A percentile compares a stretch with the other conserved stretches of the same genome.
These are phyloP conservation scores for Candida saitoana DNA, from an alignment of 805 yeast genomes.

Conservation along the genomic window DNA sequence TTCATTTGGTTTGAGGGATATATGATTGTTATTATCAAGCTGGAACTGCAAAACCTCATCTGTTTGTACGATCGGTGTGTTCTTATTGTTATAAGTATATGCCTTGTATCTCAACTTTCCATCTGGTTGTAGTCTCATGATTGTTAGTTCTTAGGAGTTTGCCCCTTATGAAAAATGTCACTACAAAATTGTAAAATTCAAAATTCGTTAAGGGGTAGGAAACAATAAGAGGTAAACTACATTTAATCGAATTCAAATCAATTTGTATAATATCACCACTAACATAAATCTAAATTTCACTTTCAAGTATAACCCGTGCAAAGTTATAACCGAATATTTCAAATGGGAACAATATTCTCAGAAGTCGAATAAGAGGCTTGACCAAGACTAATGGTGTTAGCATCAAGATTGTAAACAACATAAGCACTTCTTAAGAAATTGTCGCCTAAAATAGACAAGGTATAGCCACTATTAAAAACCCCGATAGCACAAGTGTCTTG, in stretches of 20 bases:
- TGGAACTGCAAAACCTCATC: conserved; percentile 9
- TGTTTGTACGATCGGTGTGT: conserved; percentile 11
- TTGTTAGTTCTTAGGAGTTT: neutral
- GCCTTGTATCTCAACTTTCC: conserved; percentile 4
- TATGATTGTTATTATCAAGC: conserved; percentile 12
- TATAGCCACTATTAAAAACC: conserved; percentile 9
- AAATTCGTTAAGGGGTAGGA: too few relatives aligned
- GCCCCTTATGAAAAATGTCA: neutral
- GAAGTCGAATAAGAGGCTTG: conserved; percentile 24
- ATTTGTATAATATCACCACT: too few relatives aligned
- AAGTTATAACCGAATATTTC: neutral
- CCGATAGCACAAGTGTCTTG: conserved; percentile 20
- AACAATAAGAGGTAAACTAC: too few relatives aligned
- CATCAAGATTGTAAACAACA: conserved; percentile 56
- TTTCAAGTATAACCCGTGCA: neutral
- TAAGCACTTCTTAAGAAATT: conserved; percentile 55
- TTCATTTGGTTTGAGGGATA: conserved; percentile 10
- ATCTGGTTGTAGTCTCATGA: neutral
- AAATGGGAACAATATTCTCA: conserved; percentile 3
- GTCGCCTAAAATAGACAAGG: conserved; percentile 49
- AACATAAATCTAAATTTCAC: too few relatives aligned
- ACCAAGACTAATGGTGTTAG: conserved; percentile 49
- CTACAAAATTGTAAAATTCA: too few relatives aligned
- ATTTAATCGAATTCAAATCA: too few relatives aligned
- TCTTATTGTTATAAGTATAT: conserved; percentile 12